Evolutionary conservation across 2,329 filamentous ascomycete species (phyloP).

Genomic region (Escovopsis sp.): DNA sequence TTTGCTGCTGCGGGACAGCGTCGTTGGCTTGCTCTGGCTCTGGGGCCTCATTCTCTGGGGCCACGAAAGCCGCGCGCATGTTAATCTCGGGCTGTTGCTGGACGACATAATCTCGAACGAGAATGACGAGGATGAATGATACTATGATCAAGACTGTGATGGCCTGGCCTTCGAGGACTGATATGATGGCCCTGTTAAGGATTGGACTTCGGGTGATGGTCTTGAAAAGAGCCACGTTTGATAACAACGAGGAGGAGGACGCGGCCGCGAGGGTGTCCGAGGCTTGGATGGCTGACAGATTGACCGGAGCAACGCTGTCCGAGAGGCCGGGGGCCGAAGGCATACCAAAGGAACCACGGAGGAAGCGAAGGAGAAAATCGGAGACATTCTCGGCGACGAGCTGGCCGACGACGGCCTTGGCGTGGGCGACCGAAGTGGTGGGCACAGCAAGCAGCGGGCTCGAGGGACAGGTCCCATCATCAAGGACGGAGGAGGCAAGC

Average conservation of each 20-base stretch:
- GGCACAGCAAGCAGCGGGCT: slow-evolving; percentile 20
- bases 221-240: slow-evolving; percentile 40
- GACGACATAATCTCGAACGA: slow-evolving; percentile 95
- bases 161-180: slow-evolving; percentile 80
- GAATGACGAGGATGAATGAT: slow-evolving; percentile 89
- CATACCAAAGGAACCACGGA: slow-evolving; percentile 16
- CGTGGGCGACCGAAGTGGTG: slow-evolving; percentile 18
- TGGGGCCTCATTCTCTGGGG: slow-evolving; percentile 18
- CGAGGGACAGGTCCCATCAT: slow-evolving; percentile 19
- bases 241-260: slow-evolving; percentile 30
- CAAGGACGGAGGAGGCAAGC: slow-evolving; percentile 13
- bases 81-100: slow-evolving; percentile 93
- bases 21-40: slow-evolving; percentile 10
- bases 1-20: slow-evolving; percentile 2
- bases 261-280: slow-evolving; percentile 1
- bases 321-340: slow-evolving; percentile 8
- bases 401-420: slow-evolving; percentile 16
- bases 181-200: slow-evolving; percentile 66
- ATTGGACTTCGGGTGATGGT: slow-evolving; percentile 53
- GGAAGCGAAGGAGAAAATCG: slow-evolving; percentile 17
- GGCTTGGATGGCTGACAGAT: background rate
- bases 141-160: slow-evolving; percentile 87
- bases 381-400: slow-evolving; percentile 18
- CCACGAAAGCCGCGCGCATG: slow-evolving; percentile 53
- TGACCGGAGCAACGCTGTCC: background rate